These are phyloP conservation scores for Monosporascus sp. DNA, from an alignment of 2,329 filamentous ascomycete species.

Conservation along the genomic window DNA sequence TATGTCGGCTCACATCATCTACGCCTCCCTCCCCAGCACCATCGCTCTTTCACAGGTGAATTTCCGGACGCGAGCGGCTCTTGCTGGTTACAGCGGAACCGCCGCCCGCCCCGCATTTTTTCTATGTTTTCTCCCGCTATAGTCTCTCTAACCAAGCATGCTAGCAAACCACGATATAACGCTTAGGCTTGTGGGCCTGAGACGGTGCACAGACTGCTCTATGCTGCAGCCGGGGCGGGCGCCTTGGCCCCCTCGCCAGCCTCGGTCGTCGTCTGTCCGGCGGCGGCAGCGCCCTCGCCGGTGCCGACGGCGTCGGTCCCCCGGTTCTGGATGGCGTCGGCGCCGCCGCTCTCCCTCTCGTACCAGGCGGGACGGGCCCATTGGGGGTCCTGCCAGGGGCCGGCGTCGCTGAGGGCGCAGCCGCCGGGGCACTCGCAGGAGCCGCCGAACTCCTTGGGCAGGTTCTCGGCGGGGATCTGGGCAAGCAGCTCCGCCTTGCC, in stretches of 20 bases:
- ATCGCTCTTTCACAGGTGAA: too few species aligned
- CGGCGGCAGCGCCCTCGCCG: slow-evolving; percentile 25
- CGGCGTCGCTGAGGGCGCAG: slow-evolving; percentile 80
- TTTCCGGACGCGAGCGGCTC: too few species aligned
- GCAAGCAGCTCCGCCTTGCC: slow-evolving; percentile 81
- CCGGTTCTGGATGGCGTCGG: slow-evolving; percentile 21
- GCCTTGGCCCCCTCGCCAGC: slow-evolving; percentile 9
- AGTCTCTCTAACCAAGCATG: too few species aligned
- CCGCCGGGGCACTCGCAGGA: slow-evolving; percentile 75
- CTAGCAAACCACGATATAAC: too few species aligned
- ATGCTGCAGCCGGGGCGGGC: slow-evolving; percentile 24
- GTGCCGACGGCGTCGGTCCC: slow-evolving; percentile 22
- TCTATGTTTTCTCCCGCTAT: too few species aligned
- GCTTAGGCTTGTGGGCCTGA: too few species aligned
- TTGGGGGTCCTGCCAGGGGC: slow-evolving; percentile 76
- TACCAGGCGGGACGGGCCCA: slow-evolving; percentile 63
- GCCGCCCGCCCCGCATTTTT: too few species aligned
- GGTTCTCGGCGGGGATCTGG: slow-evolving; percentile 84
- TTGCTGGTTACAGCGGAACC: too few species aligned
- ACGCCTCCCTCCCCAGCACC: too few species aligned
- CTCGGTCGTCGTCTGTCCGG: slow-evolving; percentile 18
- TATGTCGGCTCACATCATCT: too few species aligned
- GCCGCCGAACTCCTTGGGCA: slow-evolving; percentile 83
- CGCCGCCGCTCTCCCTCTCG: slow-evolving; percentile 41
- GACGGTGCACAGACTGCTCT: slow-evolving; percentile 4